These are phyloP conservation scores for Plantago elongata DNA, from an alignment of 257 asterid genomes.

Conservation along the genomic window DNA sequence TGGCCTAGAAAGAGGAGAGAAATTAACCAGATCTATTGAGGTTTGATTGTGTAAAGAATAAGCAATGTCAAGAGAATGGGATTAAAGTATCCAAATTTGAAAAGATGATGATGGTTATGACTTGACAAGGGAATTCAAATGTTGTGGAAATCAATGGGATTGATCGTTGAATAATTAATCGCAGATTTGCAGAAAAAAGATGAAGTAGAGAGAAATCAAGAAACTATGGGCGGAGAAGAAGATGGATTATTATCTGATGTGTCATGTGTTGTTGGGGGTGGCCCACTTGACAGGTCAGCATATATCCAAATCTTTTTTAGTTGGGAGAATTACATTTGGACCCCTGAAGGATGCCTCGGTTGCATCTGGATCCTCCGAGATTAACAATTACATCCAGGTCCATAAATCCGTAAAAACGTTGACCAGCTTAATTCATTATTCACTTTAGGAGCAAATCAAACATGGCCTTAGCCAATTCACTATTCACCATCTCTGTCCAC, in stretches of 20 bases:
- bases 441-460: no score
- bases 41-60: neutral
- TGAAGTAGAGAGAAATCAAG: constrained; percentile 3
- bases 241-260: constrained; percentile 20
- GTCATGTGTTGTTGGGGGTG: constrained; percentile 16
- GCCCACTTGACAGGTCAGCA: constrained; percentile 33
- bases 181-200: neutral
- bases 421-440: no score
- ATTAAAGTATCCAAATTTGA: neutral
- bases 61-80: neutral
- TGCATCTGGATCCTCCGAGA: no score
- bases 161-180: no score
- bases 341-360: no score
- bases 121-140: neutral
- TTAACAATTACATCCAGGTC: no score
- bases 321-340: no score
- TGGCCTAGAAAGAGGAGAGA: neutral
- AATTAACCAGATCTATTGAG: neutral
- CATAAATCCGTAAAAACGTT: no score
- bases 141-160: no score
- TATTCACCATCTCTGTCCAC: no score
- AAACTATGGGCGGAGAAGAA: constrained; percentile 53
- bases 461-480: no score
- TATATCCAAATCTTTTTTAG: constrained; percentile 12
- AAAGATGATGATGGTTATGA: no score